Base-by-base conservation (phyloP, 2,329 filamentous ascomycete genomes). In the Cadophora sp. region DNA sequence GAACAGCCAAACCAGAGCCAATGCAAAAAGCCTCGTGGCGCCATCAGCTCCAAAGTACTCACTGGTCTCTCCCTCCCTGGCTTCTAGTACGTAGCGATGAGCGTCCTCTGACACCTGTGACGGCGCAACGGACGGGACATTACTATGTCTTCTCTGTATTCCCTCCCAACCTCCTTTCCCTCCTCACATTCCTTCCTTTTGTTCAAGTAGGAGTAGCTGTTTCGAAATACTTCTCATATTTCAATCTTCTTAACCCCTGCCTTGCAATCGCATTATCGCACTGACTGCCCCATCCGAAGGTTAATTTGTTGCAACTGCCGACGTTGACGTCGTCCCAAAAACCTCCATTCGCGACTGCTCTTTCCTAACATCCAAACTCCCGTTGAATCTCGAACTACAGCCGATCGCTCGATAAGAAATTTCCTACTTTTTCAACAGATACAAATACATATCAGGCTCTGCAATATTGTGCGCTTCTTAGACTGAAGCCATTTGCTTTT, bases 291-390 rank as follows among this genome's bases (percentile, higher is more conserved):
- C 36, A 43, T 41, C 14, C 33, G n/a, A 58, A 24, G 4, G 14
- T 58, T 9, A 13, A n/a, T 43, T 24, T 36, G 8, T 22, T 56
- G 7, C 16, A 20, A 9, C n/a, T 24, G 24, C 36, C 27, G 11
- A 22, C 55, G 55, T 58, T 58, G 55, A 58, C 55, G 33, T 58
- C 55, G 55, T 58, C 33, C 20, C 3, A 20, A 24, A 14, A 5
- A n/a, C 13, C 11, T 16, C 20, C 4, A 22, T 24, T 43, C 55
- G 18, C 55, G 13, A 58, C 11, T 5, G 9, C 36, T 43, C 36
- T 41, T 43, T 58, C 55, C 55, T 58, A 18, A 4, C 11, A 1
- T 58, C 20, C n/a, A 41, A 39, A 16, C 4, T 27, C n/a, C 20
- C n/a, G 18, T 24, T 56, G 33, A 56, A 30, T 36, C 18, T 56